Percentiles rank a stretch among this genome's conserved stretches.
Evolutionary conservation across 139 green algal genomes (phyloP).

Genomic region (Chlamydomonas asymmetrica): DNA sequence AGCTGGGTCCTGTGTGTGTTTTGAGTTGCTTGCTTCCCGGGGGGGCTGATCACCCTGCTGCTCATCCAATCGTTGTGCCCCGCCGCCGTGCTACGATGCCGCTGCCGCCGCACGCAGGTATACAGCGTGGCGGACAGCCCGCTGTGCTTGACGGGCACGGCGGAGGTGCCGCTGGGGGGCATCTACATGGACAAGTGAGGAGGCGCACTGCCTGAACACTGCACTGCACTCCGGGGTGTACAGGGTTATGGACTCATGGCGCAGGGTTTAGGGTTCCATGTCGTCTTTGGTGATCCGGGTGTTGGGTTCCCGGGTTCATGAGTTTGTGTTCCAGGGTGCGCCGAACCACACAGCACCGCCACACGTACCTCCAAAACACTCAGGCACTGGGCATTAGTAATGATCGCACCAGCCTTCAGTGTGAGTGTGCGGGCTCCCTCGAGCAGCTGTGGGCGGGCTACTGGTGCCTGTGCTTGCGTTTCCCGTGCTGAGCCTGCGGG

Average conservation of each 20-base stretch:
- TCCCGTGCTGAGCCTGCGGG: no score
- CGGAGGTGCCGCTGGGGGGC: conserved; percentile 92
- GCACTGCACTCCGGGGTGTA: background rate
- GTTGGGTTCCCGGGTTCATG: no score
- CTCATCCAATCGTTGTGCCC: no score
- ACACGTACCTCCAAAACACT: background rate
- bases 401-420: no score
- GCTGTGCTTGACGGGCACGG: conserved; percentile 94
- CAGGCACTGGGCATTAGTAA: background rate
- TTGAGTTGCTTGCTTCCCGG: no score
- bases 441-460: no score
- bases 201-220: background rate
- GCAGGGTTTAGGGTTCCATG: background rate
- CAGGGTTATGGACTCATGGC: background rate
- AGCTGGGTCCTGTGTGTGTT: no score
- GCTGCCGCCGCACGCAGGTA: conserved; percentile 55
- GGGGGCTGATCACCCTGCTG: no score
- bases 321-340: background rate
- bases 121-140: conserved; percentile 82
- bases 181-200: conserved; percentile 86
- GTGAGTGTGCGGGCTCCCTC: no score
- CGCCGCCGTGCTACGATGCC: no score
- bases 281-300: background rate
- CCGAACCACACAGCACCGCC: background rate
- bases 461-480: no score